phyloP scores from a whole-genome alignment of 345 rosid species.

The Microcos paniculata region DNA sequence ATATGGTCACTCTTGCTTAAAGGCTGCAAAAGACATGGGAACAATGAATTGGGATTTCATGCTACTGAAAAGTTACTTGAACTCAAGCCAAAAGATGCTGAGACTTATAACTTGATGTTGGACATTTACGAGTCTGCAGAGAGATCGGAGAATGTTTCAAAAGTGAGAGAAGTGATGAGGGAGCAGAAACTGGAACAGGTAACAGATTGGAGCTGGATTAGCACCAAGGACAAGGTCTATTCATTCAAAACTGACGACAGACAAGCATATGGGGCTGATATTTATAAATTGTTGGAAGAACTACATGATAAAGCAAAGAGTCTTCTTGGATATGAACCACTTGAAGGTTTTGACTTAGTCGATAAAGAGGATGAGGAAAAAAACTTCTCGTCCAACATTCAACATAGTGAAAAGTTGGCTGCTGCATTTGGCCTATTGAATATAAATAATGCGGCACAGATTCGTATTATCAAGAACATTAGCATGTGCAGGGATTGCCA shows the following conservation, averaged over 20 bases:
- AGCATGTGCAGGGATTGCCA: slow-evolving; percentile 52
- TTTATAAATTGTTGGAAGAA: slow-evolving; percentile 32
- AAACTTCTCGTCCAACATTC: slow-evolving; percentile 20
- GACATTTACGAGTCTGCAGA: slow-evolving; percentile 32
- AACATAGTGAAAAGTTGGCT: slow-evolving; percentile 52
- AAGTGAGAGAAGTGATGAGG: slow-evolving; percentile 37
- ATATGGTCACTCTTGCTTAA: slow-evolving; percentile 42
- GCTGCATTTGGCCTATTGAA: slow-evolving; percentile 51
- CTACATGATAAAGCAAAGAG: slow-evolving; percentile 31
- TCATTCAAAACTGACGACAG: slow-evolving; percentile 34
- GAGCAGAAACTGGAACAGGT: slow-evolving; percentile 26
- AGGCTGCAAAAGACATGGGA: slow-evolving; percentile 46
- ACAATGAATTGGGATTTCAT: slow-evolving; percentile 38
- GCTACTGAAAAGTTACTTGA: slow-evolving; percentile 51
- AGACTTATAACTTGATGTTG: slow-evolving; percentile 33
- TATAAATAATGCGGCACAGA: slow-evolving; percentile 24
- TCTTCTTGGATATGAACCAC: slow-evolving; percentile 26
- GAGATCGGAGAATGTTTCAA: slow-evolving; percentile 43
- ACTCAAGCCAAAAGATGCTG: slow-evolving; percentile 35
- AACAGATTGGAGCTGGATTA: slow-evolving; percentile 58
- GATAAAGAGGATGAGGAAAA: slow-evolving; percentile 21
- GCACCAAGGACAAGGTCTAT: slow-evolving; percentile 37
- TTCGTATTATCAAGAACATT: slow-evolving; percentile 38
- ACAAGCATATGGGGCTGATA: slow-evolving; percentile 21
- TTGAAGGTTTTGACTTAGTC: slow-evolving; percentile 5